Conservation (phyloP, 2,329 filamentous ascomycete species). For the Colletotrichum phormii region DNA sequence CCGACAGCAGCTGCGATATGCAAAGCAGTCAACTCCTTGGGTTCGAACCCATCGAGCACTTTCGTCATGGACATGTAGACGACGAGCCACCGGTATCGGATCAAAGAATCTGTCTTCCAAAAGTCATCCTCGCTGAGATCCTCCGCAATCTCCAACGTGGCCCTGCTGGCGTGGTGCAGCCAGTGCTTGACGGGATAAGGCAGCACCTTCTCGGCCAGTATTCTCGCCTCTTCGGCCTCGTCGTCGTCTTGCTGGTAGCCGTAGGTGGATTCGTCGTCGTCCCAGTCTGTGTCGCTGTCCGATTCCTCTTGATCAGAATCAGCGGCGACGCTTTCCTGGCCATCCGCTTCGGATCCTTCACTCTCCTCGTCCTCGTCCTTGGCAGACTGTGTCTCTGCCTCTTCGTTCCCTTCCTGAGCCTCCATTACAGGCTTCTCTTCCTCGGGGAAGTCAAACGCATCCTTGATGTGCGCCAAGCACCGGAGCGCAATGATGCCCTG, state of each 20-base stretch:
- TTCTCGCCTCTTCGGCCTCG: constrained; percentile 44
- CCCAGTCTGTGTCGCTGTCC: constrained; percentile 20
- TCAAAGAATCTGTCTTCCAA: constrained; percentile 49
- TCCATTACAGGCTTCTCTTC: constrained; percentile 14
- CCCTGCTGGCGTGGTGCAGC: constrained; percentile 54
- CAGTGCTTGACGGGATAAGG: constrained; percentile 54
- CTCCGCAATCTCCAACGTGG: constrained; percentile 55
- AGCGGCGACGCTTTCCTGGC: neutral
- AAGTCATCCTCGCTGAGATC: constrained; percentile 53
- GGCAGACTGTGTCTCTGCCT: neutral
- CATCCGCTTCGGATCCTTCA: constrained; percentile 12
- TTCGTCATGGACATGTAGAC: constrained; percentile 47
- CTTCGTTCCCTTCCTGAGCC: neutral
- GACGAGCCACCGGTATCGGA: constrained; percentile 52
- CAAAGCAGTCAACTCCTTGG: constrained; percentile 47
- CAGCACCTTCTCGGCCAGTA: constrained; percentile 42
- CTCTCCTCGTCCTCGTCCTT: constrained; percentile 18
- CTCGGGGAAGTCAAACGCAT: constrained; percentile 45
- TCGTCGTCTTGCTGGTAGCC: constrained; percentile 35
- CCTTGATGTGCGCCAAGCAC: constrained; percentile 51
- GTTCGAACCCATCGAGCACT: constrained; percentile 45
- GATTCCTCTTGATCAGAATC: constrained; percentile 29
- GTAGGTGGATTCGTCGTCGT: constrained; percentile 34
- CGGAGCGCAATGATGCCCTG: constrained; percentile 54
- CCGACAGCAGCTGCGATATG: constrained; percentile 53